Evolutionary conservation across 2,329 filamentous ascomycete genomes (phyloP).

Genomic region (Trichoderma cornu-damae): DNA sequence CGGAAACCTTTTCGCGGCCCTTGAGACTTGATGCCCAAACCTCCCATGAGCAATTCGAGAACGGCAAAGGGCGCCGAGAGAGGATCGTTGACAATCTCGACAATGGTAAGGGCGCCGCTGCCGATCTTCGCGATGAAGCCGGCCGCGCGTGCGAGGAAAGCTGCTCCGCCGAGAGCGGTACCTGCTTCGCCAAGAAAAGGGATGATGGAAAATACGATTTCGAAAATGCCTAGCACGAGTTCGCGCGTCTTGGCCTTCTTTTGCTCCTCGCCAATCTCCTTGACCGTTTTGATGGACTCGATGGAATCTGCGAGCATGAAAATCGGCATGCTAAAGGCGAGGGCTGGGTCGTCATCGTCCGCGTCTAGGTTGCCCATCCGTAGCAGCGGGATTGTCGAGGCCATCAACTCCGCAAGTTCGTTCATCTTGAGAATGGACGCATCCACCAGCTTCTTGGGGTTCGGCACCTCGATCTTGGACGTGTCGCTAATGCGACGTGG

Average conservation of each 20-base stretch:
- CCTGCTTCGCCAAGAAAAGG: too few relatives aligned
- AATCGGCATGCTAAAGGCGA: conserved; percentile 3
- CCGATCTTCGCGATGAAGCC: background rate
- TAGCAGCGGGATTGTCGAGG: background rate
- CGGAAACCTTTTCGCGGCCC: background rate
- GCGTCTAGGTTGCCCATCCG: background rate
- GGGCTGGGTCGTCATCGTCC: background rate
- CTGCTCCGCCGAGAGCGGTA: too few relatives aligned
- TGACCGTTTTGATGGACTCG: background rate
- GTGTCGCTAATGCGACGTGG: background rate
- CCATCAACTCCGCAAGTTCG: background rate
- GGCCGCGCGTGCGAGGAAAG: too few relatives aligned
- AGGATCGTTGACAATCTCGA: background rate
- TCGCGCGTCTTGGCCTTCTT: background rate
- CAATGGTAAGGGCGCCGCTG: background rate
- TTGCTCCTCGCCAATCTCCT: background rate
- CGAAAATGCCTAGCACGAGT: background rate
- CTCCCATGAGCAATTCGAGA: background rate
- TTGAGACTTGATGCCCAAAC: background rate
- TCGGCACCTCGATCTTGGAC: background rate
- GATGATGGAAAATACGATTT: too few relatives aligned
- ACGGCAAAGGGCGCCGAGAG: background rate
- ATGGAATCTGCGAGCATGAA: conserved; percentile 3
- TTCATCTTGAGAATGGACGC: background rate
- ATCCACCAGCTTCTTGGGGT: conserved; percentile 8